Base-by-base conservation (phyloP, 2,329 filamentous ascomycete species). In the Botrytis aclada region DNA sequence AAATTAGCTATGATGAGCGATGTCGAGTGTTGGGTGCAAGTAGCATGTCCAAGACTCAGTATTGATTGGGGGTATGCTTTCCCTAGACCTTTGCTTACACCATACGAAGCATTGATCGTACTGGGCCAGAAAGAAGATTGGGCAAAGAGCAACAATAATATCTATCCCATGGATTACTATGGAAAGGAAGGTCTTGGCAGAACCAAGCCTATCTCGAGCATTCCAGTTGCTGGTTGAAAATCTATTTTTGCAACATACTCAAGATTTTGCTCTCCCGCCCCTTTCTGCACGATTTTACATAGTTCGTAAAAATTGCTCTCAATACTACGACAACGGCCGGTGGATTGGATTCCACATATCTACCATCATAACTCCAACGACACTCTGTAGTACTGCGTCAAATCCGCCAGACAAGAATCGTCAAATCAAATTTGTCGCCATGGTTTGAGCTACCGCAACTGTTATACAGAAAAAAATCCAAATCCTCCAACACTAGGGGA, bases 51-150 rank as follows among this genome's bases (percentile, higher is more conserved):
- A n/a, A 86, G 96, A 67, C 81, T 99, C 81, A 98, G 95, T 82
- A 99, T 99, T 77, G 96, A 99, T 83, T 99, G 96, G 96, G 96
- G 96, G 0, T 98, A 98, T 84, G 96, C 96, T 0, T 99, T 99
- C 80, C 89, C 94, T 1, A 85, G 93, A 64, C 96, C 96, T 65
- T 82, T 99, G 73, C 83, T 99, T 80, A 98, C 95, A 70, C 95
- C 96, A 2, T 98, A 99, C 78, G 96, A 99, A 84, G 96, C 96
- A 10, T 87, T 98, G 74, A 91, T 99, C 47, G 93, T 94, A n/a
- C 83, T 99, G 65, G 94, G 92, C 4, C 90, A 90, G 75, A 89
- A 88, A 76, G 88, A 96, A 77, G 92, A 92, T 65, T 97, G 90
- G 93, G 90, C 86, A 25, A 86, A 85, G 72, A 82, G 80, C 22